A percentile compares a stretch with the other conserved stretches of the same genome.
phyloP scores from a whole-genome alignment of 257 asterid genomes.

The Plantago ovata region DNA sequence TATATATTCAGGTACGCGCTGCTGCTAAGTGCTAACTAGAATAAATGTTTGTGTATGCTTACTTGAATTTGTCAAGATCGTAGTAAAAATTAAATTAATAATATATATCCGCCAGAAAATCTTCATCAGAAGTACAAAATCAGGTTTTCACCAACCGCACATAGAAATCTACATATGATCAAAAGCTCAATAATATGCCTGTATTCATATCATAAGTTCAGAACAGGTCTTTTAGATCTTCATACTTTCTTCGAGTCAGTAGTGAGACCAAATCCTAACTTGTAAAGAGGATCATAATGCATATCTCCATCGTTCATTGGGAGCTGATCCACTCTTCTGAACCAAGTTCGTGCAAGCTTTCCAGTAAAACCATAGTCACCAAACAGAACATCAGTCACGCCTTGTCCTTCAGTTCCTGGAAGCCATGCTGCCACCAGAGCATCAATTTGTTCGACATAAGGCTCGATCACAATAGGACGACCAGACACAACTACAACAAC shows the following conservation, averaged over 20 bases:
- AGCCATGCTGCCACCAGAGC: slow-evolving; percentile 68
- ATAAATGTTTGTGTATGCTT: no score
- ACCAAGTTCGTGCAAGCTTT: slow-evolving; percentile 54
- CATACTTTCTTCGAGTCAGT: slow-evolving; percentile 17
- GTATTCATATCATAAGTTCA: no score
- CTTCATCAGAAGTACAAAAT: no score
- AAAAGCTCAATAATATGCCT: no score
- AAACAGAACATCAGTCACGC: slow-evolving; percentile 52
- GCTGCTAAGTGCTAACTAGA: no score
- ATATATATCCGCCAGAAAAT: no score
- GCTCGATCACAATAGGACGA: slow-evolving; percentile 50
- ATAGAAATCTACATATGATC: no score
- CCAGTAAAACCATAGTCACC: slow-evolving; percentile 55
- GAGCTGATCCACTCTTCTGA: slow-evolving; percentile 51
- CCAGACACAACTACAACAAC: slow-evolving; percentile 51
- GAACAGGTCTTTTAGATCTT: no score
- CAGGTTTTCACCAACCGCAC: no score
- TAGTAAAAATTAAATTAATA: no score
- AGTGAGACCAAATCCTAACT: slow-evolving; percentile 49
- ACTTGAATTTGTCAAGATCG: no score
- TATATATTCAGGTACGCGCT: no score
- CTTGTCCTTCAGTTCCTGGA: slow-evolving; percentile 62
- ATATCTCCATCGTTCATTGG: slow-evolving; percentile 59
- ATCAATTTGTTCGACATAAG: slow-evolving; percentile 39
- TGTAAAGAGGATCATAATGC: slow-evolving; percentile 50